Conservation (phyloP, 139 green algal genomes). For the Tetradesmus lagerheimii region DNA sequence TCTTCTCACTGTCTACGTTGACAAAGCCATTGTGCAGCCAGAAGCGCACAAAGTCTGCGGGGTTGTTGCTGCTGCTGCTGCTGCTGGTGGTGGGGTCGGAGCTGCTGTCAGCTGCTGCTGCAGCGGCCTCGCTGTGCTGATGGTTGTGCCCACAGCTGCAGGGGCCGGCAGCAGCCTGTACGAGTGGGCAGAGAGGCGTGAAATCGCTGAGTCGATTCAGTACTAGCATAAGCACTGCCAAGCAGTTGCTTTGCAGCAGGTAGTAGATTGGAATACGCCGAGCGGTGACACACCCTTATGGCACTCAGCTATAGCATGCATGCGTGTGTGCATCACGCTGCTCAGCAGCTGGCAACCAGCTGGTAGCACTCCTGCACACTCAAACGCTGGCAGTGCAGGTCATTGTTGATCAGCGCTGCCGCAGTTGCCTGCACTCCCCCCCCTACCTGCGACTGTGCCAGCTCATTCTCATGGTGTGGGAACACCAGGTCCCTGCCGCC, state of each 20-base stretch:
- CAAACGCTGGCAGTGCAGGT: no score
- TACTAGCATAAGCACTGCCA: no score
- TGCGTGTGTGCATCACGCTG: not conserved
- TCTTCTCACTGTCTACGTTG: slow-evolving; percentile 97
- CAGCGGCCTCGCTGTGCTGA: not conserved
- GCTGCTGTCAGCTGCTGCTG: not conserved
- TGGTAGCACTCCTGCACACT: no score
- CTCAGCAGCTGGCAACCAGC: not conserved
- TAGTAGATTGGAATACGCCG: no score
- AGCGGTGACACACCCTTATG: no score
- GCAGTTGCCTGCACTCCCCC: no score
- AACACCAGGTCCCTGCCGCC: slow-evolving; percentile 88
- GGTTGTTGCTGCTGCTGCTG: not conserved
- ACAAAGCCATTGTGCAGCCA: slow-evolving; percentile 99
- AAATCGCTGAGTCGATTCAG: no score
- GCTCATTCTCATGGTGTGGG: slow-evolving; percentile 99
- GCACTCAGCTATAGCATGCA: no score
- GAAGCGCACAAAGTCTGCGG: slow-evolving; percentile 86
- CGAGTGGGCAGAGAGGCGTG: not conserved
- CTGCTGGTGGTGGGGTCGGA: not conserved
- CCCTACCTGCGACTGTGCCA: slow-evolving; percentile 81
- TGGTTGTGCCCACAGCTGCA: slow-evolving; percentile 31
- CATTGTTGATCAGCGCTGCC: no score
- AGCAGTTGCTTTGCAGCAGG: not conserved
- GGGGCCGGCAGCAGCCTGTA: slow-evolving; percentile 31